Evolutionary conservation across 2,329 filamentous ascomycete species (phyloP).

Genomic region (Blastomyces parvus): DNA sequence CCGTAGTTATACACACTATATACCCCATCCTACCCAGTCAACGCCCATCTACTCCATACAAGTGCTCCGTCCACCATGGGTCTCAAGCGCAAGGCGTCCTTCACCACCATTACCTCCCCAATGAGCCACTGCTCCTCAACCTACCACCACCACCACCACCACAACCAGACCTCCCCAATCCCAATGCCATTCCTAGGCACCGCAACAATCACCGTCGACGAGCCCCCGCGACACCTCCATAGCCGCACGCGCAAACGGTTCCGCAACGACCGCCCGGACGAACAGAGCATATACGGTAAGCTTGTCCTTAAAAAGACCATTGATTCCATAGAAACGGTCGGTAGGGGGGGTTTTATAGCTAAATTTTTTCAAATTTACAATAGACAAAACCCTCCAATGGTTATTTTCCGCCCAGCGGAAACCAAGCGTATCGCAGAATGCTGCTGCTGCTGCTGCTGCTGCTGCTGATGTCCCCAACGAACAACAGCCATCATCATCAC

Average conservation of each 20-base stretch:
- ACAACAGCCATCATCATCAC: slow-evolving; percentile 18
- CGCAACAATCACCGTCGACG: slow-evolving; percentile 23
- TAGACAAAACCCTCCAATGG: slow-evolving; percentile 36
- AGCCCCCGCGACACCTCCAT: slow-evolving; percentile 39
- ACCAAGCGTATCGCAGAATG: slow-evolving; percentile 10
- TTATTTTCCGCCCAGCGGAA: slow-evolving; percentile 34
- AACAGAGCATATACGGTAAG: slow-evolving; percentile 47
- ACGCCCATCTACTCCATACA: background rate
- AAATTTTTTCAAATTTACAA: slow-evolving; percentile 15
- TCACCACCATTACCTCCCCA: slow-evolving; percentile 37
- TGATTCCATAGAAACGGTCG: background rate
- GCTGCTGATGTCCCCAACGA: slow-evolving; percentile 22
- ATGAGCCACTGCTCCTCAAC: slow-evolving; percentile 27
- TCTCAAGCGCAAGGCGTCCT: slow-evolving; percentile 51
- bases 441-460: slow-evolving; percentile 15
- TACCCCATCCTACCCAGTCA: background rate
- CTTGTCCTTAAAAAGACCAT: slow-evolving; percentile 2
- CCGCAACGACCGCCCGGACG: slow-evolving; percentile 49
- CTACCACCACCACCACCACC: slow-evolving; percentile 21
- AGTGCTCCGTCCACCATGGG: slow-evolving; percentile 35
- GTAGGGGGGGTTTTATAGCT: background rate
- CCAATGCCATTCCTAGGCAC: slow-evolving; percentile 19
- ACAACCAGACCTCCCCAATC: slow-evolving; percentile 18
- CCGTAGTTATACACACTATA: background rate
- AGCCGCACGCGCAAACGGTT: slow-evolving; percentile 51